Base-by-base conservation (phyloP, 805 yeast species). In the Metschnikowia kofuensis region DNA sequence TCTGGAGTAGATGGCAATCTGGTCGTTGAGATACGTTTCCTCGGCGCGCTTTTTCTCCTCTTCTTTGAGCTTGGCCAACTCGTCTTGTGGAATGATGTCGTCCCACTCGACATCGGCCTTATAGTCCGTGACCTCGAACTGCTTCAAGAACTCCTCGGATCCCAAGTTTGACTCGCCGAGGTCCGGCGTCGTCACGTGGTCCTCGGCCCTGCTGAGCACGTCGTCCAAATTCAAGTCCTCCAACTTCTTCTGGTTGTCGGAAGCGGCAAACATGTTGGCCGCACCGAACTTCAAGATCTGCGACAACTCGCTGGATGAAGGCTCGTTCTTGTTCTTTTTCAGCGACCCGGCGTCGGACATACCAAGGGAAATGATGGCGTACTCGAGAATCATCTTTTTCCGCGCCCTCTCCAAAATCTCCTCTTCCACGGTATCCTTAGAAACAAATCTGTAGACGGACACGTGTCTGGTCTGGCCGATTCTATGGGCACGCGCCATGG, bases 401-500 rank as follows among this genome's bases (percentile, higher is more conserved):
- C 99, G 80, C 0, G 99, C 99, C 55, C 97, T 81, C 69, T 94
- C 99, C 57, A 94, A 74, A 51, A 94, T 96, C 65, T 94, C 96
- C 67, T 94, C 99, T 67, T 94, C 99, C 12, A 94, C 96, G 0
- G 99, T 94, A 61, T 94, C 99, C 61, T 94, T 94, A 50, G 96
- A 86, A n/a, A 94, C 98, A 72, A 94, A 88, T 64, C 99, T 77
- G 65, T 94, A 94, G 14, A 94, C 98, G 83, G 89, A 89, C 35
- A 94, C 99, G 69, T 94, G 99, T 60, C 89, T 90, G 69, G 91
- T 94, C 67, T 94, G 99, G n/a, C 99, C 99, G 65, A 94, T 94
- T 75, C 99, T 84, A 71, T 94, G 99, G 2, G 99, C 99, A 70
- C 99, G 83, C 0, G 99, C 99, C 99, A 94, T 94, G 1, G 99